Conservation (phyloP, 2,329 filamentous ascomycete genomes). For the Colletotrichum sp. region DNA sequence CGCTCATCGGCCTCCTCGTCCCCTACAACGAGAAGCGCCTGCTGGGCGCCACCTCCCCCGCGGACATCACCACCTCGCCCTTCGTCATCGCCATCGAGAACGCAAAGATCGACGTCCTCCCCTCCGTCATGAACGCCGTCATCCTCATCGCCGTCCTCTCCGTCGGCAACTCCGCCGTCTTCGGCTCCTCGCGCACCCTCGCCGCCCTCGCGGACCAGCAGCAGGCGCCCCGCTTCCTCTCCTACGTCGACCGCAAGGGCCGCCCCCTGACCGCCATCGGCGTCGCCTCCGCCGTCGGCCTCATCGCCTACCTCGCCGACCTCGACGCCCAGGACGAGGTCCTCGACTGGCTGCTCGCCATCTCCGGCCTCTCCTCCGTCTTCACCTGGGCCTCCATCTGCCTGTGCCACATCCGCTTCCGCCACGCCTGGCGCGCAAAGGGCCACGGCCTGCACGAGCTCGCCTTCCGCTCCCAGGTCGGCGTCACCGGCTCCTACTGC, state of each 20-base stretch:
- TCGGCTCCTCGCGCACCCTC: conserved; percentile 88
- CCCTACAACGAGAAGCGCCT: conserved; percentile 73
- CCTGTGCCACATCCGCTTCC: conserved; percentile 91
- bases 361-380: conserved; percentile 72
- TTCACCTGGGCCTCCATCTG: conserved; percentile 89
- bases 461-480: conserved; percentile 81
- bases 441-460: conserved; percentile 78
- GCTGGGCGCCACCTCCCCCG: conserved; percentile 54
- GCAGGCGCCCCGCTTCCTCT: conserved; percentile 78
- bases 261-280: conserved; percentile 78
- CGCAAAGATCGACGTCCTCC: conserved; percentile 80
- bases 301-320: conserved; percentile 79
- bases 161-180: conserved; percentile 91
- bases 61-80: conserved; percentile 75
- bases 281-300: conserved; percentile 70
- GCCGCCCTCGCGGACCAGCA: conserved; percentile 88
- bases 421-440: conserved; percentile 73
- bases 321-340: conserved; percentile 62
- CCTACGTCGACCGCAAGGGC: conserved; percentile 83
- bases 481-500: conserved; percentile 79
- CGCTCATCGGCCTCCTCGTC: conserved; percentile 82
- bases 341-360: conserved; percentile 79
- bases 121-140: conserved; percentile 92
- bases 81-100: conserved; percentile 93
- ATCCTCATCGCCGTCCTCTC: conserved; percentile 90